Evolutionary conservation across 2,329 filamentous ascomycete species (phyloP), one percentile per base, ranked within the genome.

Genomic region (Arthroderma sp.): DNA sequence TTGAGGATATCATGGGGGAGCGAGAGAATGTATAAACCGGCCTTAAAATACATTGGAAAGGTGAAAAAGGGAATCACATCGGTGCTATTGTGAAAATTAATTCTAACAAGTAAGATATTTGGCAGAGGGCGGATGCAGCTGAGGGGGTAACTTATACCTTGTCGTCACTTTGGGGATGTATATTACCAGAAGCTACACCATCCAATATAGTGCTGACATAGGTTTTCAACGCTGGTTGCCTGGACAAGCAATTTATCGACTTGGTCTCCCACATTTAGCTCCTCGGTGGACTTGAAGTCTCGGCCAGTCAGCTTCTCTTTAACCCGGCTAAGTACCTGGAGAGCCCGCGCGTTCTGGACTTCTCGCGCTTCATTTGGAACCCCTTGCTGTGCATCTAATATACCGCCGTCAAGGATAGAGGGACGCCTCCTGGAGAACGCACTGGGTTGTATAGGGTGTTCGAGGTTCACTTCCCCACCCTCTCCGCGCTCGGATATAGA

Each of bases 141-240:
- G 15, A 22, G 15, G 15, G 15, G 15, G 15, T 22, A 22, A 22
- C 15, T 22, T 22, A 22, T 22, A 22, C 15, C 15, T 22, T 22
- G 15, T 22, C 15, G 15, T 22, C 15, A 22, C 15, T 22, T 22
- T 22, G 15, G 15, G 3, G 15, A 22, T 22, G 15, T 22, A 22
- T 4, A 8, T 45, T 49, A 96, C 89, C 89, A 96, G 74, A 95
- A 96, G 66, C 86, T 93, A 68, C 89, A 96, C 89, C 89, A 96
- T 51, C 91, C 91, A 56, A 96, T 94, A 63, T 95, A 98, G 69
- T 96, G 91, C 71, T 96, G 91, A 62, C 91, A 98, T 50, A 98
- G 70, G 63, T 96, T 96, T 74, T 96, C 91, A 56, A 96, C 72
- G 59, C 91, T 95, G 5, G 91, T 98, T 22, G 91, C 91, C 69